A percentile compares a stretch with the other conserved stretches of the same genome.
Conservation (phyloP, 2,329 filamentous ascomycete species). For the Colletotrichum filicis region DNA sequence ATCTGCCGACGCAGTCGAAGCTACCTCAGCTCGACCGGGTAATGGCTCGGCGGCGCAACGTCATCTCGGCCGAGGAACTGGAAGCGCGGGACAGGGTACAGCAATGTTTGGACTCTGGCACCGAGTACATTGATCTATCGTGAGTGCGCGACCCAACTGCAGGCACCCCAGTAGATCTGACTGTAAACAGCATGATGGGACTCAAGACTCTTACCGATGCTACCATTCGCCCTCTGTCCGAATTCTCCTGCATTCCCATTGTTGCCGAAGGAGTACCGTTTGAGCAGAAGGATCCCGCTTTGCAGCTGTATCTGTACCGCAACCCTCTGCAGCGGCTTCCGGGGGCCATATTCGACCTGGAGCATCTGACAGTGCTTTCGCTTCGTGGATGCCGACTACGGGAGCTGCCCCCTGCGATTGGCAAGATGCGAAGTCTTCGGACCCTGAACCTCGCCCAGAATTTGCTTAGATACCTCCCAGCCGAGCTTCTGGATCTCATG, state of each 20-base stretch:
- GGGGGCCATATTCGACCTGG: conserved; percentile 68
- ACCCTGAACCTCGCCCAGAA: conserved; percentile 77
- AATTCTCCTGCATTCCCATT: conserved; percentile 64
- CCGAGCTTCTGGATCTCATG: conserved; percentile 70
- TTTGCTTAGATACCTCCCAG: conserved; percentile 68
- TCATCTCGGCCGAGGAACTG: conserved; percentile 54
- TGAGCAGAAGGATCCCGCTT: conserved; percentile 64
- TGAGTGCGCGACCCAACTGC: conserved; percentile 49
- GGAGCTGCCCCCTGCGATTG: conserved; percentile 70
- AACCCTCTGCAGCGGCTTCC: conserved; percentile 70
- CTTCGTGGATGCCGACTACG: conserved; percentile 72
- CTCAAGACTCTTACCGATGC: conserved; percentile 66
- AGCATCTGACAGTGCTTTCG: conserved; percentile 72
- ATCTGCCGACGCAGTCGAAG: conserved; percentile 45
- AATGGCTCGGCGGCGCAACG: conserved; percentile 39
- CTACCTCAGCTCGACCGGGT: conserved; percentile 51
- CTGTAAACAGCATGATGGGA: conserved; percentile 50
- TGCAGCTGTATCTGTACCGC: conserved; percentile 70
- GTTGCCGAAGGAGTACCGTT: conserved; percentile 69
- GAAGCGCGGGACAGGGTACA: conserved; percentile 59
- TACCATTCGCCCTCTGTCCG: conserved; percentile 66
- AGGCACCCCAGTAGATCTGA: conserved; percentile 12
- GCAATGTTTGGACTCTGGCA: conserved; percentile 66
- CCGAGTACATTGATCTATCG: conserved; percentile 71
- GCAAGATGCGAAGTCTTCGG: conserved; percentile 65